Evolutionary conservation across 1,284 basidiomycete species (phyloP).

Genomic region (Cystobasidium slooffiae): DNA sequence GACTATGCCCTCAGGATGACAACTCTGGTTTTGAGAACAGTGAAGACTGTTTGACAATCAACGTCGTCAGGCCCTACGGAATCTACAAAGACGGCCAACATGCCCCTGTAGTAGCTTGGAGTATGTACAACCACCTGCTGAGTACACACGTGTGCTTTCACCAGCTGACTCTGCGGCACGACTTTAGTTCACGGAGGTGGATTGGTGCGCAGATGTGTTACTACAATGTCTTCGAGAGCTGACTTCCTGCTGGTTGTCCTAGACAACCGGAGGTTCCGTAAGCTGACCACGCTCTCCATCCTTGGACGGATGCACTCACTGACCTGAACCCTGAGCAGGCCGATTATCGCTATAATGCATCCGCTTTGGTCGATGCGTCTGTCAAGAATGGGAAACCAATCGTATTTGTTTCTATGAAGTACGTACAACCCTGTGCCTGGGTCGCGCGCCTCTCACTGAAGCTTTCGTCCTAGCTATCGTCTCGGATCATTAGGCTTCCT

Average conservation of each 20-base stretch:
- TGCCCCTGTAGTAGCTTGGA: constrained; percentile 15
- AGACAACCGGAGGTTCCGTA: background rate
- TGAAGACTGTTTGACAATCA: constrained; percentile 13
- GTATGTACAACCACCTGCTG: background rate
- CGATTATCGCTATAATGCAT: constrained; percentile 37
- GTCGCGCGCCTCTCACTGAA: background rate
- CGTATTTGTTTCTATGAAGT: constrained; percentile 35
- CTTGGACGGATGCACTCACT: background rate
- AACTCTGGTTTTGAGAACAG: constrained; percentile 22
- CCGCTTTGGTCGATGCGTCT: constrained; percentile 13
- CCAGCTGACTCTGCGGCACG: background rate
- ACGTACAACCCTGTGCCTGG: background rate
- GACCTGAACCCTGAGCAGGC: background rate
- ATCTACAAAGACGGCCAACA: background rate
- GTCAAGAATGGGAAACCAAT: constrained; percentile 31
- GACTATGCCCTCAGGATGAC: constrained; percentile 1
- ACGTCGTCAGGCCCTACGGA: constrained; percentile 16
- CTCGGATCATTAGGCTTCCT: constrained; percentile 28
- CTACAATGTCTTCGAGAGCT: background rate
- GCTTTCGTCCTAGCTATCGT: constrained; percentile 19
- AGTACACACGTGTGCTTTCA: background rate
- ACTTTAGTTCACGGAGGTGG: constrained; percentile 8
- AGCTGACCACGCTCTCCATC: no score
- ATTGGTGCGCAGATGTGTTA: background rate
- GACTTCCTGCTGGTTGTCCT: background rate